Evolutionary conservation across 2,329 filamentous ascomycete species (phyloP), one percentile per base, ranked within the genome.

Genomic region (Calonectria pseudoturangicola): DNA sequence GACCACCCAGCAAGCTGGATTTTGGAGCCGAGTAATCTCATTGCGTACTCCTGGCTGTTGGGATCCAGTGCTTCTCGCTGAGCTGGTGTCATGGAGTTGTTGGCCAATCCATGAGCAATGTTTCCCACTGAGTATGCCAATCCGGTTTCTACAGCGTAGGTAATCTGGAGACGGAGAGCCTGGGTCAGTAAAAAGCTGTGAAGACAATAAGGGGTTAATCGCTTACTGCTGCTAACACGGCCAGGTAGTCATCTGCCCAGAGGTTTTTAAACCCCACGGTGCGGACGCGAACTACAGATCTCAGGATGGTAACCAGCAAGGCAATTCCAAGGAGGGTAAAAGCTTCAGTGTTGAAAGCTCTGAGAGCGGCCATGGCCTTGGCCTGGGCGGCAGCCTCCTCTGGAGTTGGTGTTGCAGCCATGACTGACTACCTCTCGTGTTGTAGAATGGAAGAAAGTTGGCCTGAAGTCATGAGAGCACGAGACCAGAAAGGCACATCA

Each of bases 231-330:
- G 87, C 89, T 21, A 90, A n/a, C 54, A 88, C 81, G 82, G 92
- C 90, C 36, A 93, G 78, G 76, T 89, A 92, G 73, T 93, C 91
- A 79, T 92, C 91, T 1, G 86, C 83, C 74, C 87, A 85, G 68
- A 92, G 86, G n/a, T 85, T 84, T 68, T 81, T 83, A 45, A 87
- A 82, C 16, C 91, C 90, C 2, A 87, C 86, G 13, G 84, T 81
- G 39, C 79, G 83, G 75, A 88, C 83, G 58, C 91, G 85, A 12
- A 89, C 86, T 65, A 85, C 87, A 2, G 87, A 86, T 39, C 91
- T 86, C 13, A 92, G 77, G 9, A 79, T 78, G 15, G 91, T 91
- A 56, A 90, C 77, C 39, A 86, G 66, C 21, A 89, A 80, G 7
- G 87, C 89, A 28, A 91, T 75, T 0, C 81, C 87, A 21, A 91